Conservation (phyloP, 2,329 filamentous ascomycete species). For the Ophiostoma australiae region DNA sequence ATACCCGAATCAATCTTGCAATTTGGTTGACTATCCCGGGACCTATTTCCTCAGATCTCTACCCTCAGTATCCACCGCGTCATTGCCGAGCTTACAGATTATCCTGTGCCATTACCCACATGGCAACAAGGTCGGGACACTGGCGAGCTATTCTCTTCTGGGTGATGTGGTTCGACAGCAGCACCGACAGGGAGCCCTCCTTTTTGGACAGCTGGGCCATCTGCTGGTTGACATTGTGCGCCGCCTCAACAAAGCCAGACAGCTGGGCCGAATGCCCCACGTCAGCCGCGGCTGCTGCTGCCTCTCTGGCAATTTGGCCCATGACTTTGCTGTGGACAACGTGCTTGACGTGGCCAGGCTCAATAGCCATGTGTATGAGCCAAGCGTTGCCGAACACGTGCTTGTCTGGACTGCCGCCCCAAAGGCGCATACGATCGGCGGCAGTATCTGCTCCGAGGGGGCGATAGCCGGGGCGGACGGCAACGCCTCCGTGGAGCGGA, state of each 20-base stretch:
- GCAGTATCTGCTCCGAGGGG: conserved; percentile 23
- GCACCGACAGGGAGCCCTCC: conserved; percentile 25
- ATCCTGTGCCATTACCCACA: conserved; percentile 28
- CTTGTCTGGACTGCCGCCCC: conserved; percentile 25
- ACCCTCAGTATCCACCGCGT: neutral
- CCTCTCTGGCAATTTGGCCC: conserved; percentile 22
- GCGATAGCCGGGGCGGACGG: conserved; percentile 26
- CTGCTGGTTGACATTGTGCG: conserved; percentile 23
- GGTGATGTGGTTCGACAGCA: conserved; percentile 28
- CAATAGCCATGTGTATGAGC: conserved; percentile 26
- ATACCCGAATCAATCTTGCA: neutral
- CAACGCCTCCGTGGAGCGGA: conserved; percentile 24
- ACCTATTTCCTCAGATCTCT: neutral
- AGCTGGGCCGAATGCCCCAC: neutral
- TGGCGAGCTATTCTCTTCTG: conserved; percentile 29
- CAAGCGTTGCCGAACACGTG: conserved; percentile 28
- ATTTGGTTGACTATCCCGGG: neutral
- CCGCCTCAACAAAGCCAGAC: conserved; percentile 4
- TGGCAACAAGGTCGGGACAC: conserved; percentile 28
- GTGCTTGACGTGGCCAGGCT: conserved; percentile 24
- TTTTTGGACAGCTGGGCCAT: conserved; percentile 17
- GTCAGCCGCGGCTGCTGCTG: neutral
- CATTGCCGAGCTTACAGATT: conserved; percentile 19
- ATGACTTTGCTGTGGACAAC: conserved; percentile 19
- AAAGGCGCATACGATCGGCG: conserved; percentile 22